These are phyloP conservation scores for Strigomonas oncopelti DNA, from an alignment of 208 protist genomes.

Conservation along the genomic window DNA sequence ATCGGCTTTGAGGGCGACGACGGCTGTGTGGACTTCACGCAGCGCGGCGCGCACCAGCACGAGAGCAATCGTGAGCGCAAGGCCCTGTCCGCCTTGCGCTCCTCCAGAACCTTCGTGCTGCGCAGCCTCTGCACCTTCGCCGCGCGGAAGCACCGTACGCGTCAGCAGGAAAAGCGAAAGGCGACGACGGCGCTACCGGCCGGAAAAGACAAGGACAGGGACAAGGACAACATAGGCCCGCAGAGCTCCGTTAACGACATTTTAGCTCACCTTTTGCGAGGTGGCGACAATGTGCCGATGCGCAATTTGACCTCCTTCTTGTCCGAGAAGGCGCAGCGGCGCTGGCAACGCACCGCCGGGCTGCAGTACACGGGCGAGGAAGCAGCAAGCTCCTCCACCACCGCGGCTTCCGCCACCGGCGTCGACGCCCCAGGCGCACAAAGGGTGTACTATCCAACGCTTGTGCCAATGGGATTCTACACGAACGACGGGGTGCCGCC, in stretches of 20 bases:
- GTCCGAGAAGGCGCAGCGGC: not conserved
- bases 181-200: not conserved
- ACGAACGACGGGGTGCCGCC: constrained; percentile 5
- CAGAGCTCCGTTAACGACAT: constrained; percentile 7
- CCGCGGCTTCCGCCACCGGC: too few species aligned
- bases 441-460: not conserved
- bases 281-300: not conserved
- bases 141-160: constrained; percentile 1
- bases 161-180: not conserved
- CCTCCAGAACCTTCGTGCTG: constrained; percentile 60
- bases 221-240: not conserved
- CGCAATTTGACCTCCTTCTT: not conserved
- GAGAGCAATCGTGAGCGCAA: constrained; percentile 22
- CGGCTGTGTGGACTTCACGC: not conserved
- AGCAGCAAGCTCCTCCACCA: too few species aligned
- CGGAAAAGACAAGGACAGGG: not conserved
- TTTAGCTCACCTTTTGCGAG: not conserved
- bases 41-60: not conserved
- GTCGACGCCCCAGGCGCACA: not conserved
- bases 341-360: not conserved
- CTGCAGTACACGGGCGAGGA: not conserved
- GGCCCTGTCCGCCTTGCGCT: constrained; percentile 36
- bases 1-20: constrained; percentile 45
- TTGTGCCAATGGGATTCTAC: not conserved
- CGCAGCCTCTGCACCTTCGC: constrained; percentile 58